Evolutionary conservation across 371 early-diverging fungal species (phyloP), one percentile per base, ranked within the genome.

Genomic region (Rhizopus microsporus): DNA sequence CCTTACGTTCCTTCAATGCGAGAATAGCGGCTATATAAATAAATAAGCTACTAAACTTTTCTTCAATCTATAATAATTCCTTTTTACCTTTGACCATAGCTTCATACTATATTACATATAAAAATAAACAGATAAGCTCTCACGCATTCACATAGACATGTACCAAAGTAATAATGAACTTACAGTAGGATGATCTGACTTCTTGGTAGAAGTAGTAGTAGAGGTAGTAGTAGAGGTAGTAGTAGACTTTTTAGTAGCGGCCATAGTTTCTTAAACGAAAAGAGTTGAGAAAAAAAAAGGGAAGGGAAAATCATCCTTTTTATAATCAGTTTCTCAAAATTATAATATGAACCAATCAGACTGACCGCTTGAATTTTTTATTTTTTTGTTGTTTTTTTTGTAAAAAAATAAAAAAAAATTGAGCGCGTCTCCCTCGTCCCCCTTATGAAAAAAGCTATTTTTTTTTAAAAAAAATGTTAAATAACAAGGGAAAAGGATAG

Each of bases 1-100:
- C 93, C 67, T 81, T 85, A 68, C 90, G 87, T 71, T 91, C 91
- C 79, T 88, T 89, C 66, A 88, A 77, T 49, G 79, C 76, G 38
- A 81, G 69, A 54, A 88, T 83, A 39, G 87, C 87, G 54, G 73
- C 82, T 78, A 62, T 9, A 46, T 42, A 37, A 17, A n/a, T 61
- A 5, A 37, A 16, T 8, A 43, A 31, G 37, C 29, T 8, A 10
- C 37, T 6, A 40, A 23, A 37, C 39, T 15, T 4, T 7, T n/a
- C n/a, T n/a, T n/a, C n/a, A n/a, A n/a, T n/a, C 2, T 1, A 23
- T 23, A 23, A 23, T 23, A 23, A 23, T 23, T 23, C 23, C 23
- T 23, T 23, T 42, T 59, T 65, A 76, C 77, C 68, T 64, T 71
- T 65, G 59, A 80, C 74, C 80, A 80, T 80, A 37, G 62, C 68